Percentiles rank a stretch among this genome's conserved stretches.
phyloP scores from a whole-genome alignment of 495 filamentous ascomycete species.

The Neurospora terricola region DNA sequence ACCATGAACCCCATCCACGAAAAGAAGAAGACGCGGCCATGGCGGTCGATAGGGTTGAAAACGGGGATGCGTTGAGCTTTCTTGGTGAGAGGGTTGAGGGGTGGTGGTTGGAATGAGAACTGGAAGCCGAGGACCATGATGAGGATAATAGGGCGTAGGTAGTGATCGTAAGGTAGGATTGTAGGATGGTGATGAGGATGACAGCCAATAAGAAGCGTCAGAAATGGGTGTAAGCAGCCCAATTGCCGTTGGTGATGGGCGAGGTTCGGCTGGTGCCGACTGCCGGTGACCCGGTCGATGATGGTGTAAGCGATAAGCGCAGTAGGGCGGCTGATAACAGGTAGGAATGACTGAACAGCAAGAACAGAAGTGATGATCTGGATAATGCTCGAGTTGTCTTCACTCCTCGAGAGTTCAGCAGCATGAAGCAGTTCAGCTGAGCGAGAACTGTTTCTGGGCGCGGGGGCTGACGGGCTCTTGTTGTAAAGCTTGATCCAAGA shows the following conservation, averaged over 20 bases:
- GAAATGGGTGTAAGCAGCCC: neutral
- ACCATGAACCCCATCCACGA: slow-evolving; percentile 95
- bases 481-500: neutral
- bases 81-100: slow-evolving; percentile 68
- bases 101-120: slow-evolving; percentile 39
- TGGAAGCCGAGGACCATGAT: slow-evolving; percentile 37
- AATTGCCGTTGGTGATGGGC: neutral
- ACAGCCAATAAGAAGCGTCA: neutral
- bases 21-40: slow-evolving; percentile 90
- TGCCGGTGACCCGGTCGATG: neutral
- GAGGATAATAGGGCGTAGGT: neutral
- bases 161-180: neutral
- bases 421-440: neutral
- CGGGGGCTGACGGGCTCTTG: neutral
- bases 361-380: neutral
- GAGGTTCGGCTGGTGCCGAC: neutral
- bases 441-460: neutral
- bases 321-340: neutral
- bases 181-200: neutral
- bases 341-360: neutral
- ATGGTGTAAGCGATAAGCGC: neutral
- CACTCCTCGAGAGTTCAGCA: neutral
- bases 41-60: slow-evolving; percentile 67
- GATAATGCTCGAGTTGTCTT: neutral
- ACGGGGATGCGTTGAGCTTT: slow-evolving; percentile 76